A percentile compares a stretch with the other conserved stretches of the same genome.
These are phyloP conservation scores for Amanita inopinata DNA, from an alignment of 768 basidiomycete genomes.

Conservation along the genomic window DNA sequence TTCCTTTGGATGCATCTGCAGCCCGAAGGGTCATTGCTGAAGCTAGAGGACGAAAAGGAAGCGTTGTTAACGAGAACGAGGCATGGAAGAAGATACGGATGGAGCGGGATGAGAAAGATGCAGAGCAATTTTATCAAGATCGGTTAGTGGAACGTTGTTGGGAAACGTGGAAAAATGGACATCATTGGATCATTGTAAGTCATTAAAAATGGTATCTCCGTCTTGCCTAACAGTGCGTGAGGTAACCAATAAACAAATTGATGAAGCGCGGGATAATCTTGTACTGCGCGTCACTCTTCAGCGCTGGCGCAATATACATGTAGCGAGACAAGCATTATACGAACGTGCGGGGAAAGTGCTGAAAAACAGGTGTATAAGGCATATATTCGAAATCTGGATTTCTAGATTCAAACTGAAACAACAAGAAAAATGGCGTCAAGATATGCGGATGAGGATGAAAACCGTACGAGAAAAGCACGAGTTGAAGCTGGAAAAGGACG, in stretches of 20 bases:
- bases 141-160: conserved; percentile 60
- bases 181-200: conserved; percentile 67
- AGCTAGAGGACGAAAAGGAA: conserved; percentile 34
- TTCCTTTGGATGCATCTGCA: conserved; percentile 13
- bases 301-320: conserved; percentile 44
- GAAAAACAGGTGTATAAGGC: conserved; percentile 32
- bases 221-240: conserved; percentile 21
- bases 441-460: conserved; percentile 67
- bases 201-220: conserved; percentile 6
- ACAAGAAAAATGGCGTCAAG: conserved; percentile 52
- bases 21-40: conserved; percentile 21
- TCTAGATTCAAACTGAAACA: conserved; percentile 40
- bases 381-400: conserved; percentile 44
- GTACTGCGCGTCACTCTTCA: conserved; percentile 49
- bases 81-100: conserved; percentile 72
- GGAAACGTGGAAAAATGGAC: conserved; percentile 66
- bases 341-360: conserved; percentile 34
- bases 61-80: conserved; percentile 56
- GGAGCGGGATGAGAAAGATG: conserved; percentile 60
- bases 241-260: conserved; percentile 66
- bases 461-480: conserved; percentile 48
- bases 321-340: conserved; percentile 27
- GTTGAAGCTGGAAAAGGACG: conserved; percentile 39
- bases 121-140: conserved; percentile 57
- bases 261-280: conserved; percentile 57